Evolutionary conservation across 257 asterid genomes (phyloP).

Genomic region (Solanum bukasovii): DNA sequence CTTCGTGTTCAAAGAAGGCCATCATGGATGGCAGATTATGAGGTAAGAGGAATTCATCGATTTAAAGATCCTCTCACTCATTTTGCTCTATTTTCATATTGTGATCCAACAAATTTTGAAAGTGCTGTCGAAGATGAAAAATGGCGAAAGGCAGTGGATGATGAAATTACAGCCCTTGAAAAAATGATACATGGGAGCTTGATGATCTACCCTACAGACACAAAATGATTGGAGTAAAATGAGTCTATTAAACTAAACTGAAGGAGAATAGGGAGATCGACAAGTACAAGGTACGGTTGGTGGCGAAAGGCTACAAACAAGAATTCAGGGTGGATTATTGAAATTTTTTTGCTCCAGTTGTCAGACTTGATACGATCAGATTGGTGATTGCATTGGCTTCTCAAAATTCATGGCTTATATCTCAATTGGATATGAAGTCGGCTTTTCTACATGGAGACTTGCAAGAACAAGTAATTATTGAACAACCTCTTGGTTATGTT

Average conservation of each 20-base stretch:
- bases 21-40: neutral
- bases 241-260: too few species aligned
- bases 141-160: neutral
- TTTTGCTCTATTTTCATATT: neutral
- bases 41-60: neutral
- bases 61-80: neutral
- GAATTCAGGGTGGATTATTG: neutral
- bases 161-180: neutral
- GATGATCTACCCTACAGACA: neutral
- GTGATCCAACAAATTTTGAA: neutral
- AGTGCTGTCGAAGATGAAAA: neutral
- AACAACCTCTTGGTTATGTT: neutral
- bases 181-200: neutral
- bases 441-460: neutral
- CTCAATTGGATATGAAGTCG: neutral
- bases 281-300: neutral
- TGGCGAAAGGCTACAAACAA: neutral
- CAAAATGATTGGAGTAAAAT: too few species aligned
- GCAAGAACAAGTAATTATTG: neutral
- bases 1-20: neutral
- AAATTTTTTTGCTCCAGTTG: neutral
- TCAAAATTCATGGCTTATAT: neutral
- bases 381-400: neutral
- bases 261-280: neutral
- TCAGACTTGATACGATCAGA: neutral